Evolutionary conservation across 2,329 filamentous ascomycete genomes (phyloP), one percentile per base, ranked within the genome.

Genomic region (Epichloe sp.): DNA sequence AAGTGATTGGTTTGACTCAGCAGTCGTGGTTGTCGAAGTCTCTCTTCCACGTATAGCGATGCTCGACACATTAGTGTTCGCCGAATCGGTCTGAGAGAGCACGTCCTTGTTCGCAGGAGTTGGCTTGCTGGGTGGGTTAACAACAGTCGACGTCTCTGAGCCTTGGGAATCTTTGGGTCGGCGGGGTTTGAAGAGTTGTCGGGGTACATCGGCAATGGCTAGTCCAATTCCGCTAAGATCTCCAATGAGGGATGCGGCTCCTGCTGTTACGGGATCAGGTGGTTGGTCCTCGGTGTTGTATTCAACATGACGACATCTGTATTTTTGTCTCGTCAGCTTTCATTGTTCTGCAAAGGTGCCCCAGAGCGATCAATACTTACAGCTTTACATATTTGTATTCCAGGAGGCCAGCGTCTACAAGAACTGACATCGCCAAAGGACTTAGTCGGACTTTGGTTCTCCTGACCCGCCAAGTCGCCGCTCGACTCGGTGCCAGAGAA

Each of bases 191-290:
- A 80, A 78, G 5, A 82, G 64, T 53, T 80, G 75, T 17, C 75
- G 68, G 2, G 80, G 80, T 57, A 83, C 77, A 60, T 95, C 88
- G 1, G 86, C 86, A 41, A 95, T 75, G 1, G 88, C 87, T 77
- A 94, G 85, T 60, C 86, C 79, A 52, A 96, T 83, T 40, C 79
- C 85, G 26, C 85, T 82, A 45, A 93, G 73, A n/a, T 90, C 91
- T 5, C 86, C 85, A n/a, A 95, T 71, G 1, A 96, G 68, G 0
- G 89, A 87, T 44, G 81, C 79, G 0, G 88, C 82, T 15, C 82
- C 86, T 19, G 87, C 88, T 14, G 85, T 82, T 23, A 94, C 78
- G 0, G 88, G 88, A 56, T 93, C 88, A 60, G 79, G 82, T 0
- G 88, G 88, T 44, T 89, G 85, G 35, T 85, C 80, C 53, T 88